phyloP scores from a whole-genome alignment of 2,329 filamentous ascomycete species.

The Venturia oleaginea region DNA sequence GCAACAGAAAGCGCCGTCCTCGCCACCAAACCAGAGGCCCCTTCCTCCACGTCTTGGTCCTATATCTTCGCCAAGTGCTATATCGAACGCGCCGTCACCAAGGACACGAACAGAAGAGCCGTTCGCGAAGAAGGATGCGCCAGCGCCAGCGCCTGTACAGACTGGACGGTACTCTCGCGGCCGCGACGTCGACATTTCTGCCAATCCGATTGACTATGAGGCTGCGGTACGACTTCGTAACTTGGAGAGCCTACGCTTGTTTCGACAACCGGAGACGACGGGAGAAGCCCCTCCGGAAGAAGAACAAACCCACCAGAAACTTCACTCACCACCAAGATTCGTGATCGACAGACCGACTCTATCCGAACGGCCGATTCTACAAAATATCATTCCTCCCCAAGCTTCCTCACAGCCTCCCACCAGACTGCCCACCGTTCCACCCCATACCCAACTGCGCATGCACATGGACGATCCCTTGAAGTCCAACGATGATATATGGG shows the following conservation, averaged over 20 bases:
- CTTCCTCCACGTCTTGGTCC: neutral
- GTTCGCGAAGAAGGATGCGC: neutral
- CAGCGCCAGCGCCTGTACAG: no score
- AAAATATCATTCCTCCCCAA: neutral
- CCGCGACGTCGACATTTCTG: neutral
- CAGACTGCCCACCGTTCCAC: neutral
- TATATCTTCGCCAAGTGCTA: neutral
- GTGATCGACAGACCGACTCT: neutral
- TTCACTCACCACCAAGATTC: neutral
- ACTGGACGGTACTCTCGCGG: neutral
- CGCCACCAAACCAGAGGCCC: neutral
- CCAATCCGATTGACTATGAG: neutral
- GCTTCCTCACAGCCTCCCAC: neutral
- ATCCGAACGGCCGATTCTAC: neutral
- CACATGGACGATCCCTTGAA: neutral
- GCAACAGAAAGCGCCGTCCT: neutral
- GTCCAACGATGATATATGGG: neutral
- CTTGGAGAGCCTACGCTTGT: neutral
- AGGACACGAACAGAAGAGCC: neutral
- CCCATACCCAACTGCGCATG: neutral
- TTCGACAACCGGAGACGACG: neutral
- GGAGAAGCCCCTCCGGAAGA: neutral
- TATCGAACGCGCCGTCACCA: neutral
- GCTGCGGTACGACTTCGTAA: conserved; percentile 1
- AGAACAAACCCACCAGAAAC: neutral